Evolutionary conservation across 208 protist species (phyloP).

Genomic region (Leishmania gerbilli): DNA sequence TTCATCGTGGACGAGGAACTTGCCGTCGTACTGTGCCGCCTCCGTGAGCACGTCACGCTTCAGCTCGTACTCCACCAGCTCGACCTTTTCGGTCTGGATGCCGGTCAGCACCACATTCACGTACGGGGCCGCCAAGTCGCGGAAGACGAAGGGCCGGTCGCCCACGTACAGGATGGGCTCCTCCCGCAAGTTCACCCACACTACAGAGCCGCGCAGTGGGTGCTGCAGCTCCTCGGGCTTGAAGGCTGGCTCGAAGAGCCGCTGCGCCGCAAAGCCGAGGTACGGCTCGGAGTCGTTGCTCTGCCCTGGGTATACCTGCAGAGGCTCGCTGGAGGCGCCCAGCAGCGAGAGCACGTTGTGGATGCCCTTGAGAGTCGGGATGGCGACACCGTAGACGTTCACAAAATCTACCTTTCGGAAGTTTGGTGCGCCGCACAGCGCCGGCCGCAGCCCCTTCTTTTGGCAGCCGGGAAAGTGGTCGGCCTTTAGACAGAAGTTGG

Average conservation of each 20-base stretch:
- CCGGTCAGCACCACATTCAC: conserved; percentile 91
- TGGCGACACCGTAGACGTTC: conserved; percentile 89
- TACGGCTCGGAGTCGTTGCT: conserved; percentile 80
- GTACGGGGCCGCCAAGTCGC: conserved; percentile 84
- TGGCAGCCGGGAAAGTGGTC: conserved; percentile 91
- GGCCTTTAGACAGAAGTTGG: conserved; percentile 88
- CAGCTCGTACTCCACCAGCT: conserved; percentile 77
- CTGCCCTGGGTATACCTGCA: conserved; percentile 70
- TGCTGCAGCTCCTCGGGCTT: conserved; percentile 57
- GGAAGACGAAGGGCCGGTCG: conserved; percentile 85
- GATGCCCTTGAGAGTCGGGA: conserved; percentile 80
- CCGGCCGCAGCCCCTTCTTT: conserved; percentile 85
- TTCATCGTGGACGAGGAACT: conserved; percentile 90
- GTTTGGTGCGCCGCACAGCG: conserved; percentile 86
- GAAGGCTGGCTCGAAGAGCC: conserved; percentile 81
- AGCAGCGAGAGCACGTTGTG: conserved; percentile 90
- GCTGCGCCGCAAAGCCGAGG: conserved; percentile 76
- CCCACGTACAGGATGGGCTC: conserved; percentile 90
- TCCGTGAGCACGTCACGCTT: conserved; percentile 79
- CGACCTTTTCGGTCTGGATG: conserved; percentile 85
- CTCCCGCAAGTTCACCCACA: conserved; percentile 90
- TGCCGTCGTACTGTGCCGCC: conserved; percentile 69
- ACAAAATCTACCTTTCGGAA: conserved; percentile 83
- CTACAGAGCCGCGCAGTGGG: conserved; percentile 79
- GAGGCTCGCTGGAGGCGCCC: conserved; percentile 68